Evolutionary conservation across 2,329 filamentous ascomycete genomes (phyloP), one percentile per base, ranked within the genome.

Genomic region (Colletotrichum eleusines): DNA sequence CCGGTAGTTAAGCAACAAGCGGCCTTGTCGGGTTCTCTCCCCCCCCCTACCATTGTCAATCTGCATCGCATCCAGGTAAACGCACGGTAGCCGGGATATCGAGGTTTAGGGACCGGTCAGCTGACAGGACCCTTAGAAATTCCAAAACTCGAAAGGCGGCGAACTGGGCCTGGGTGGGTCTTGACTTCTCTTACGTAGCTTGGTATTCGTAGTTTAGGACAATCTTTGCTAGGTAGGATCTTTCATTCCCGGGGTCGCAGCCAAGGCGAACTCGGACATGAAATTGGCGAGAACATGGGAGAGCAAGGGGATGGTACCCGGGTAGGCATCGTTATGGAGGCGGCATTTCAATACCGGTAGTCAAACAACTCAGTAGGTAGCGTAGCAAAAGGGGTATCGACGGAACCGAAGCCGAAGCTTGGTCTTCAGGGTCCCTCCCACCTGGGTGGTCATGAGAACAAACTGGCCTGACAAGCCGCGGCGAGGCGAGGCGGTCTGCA

Each of bases 401-500:
- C 64, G 53, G 58, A 46, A 54, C 51, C n/a, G 44, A 48, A 46
- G 68, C 69, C 69, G 46, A 71, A 63, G 69, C 54, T 59, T 54
- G 46, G 54, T 40, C 68, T 71, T 63, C 69, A 71, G 69, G 69
- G 69, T 71, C 65, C 65, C 68, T 68, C 64, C 69, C 53, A 57
- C 63, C 53, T 28, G 44, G 35, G 35, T 59, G 65, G 69, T 71
- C 69, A 71, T 63, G 64, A 69, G 69, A 59, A 55, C 68, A 51
- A 35, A 62, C 59, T 23, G 3, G 54, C 46, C 58, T 69, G 69
- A 69, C 69, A 71, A 69, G 65, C 64, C 9, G 9, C n/a, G n/a
- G n/a, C n/a, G n/a, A n/a, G n/a, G n/a, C 44, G 53, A 69, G 65
- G 69, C 69, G 69, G 69, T 71, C 69, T 59, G 69, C 64, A 59